phyloP scores from a whole-genome alignment of 805 yeast genomes.

The Candida mattraensis region DNA sequence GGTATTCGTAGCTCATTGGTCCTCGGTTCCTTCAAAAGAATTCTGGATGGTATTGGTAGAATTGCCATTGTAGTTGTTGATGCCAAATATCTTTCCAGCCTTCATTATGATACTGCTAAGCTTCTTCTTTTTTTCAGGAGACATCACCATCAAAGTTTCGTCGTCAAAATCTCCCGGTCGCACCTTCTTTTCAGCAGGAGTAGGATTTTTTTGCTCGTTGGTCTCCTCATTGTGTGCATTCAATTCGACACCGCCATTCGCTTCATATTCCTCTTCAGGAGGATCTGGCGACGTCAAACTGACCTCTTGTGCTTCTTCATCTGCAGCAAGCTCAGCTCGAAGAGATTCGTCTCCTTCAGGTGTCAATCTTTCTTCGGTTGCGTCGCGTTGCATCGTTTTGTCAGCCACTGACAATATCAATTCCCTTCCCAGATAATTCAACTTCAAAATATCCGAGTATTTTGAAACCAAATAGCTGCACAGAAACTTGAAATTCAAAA shows the following conservation, averaged over 20 bases:
- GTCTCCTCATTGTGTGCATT: conserved; percentile 1
- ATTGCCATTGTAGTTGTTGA: conserved; percentile 8
- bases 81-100: conserved; percentile 20
- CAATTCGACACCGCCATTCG: conserved; percentile 1
- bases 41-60: too few species aligned
- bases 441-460: conserved; percentile 16
- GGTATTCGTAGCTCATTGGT: conserved; percentile 1
- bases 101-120: conserved; percentile 19
- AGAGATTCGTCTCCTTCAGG: conserved; percentile 28
- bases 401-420: conserved; percentile 8
- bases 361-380: too few species aligned
- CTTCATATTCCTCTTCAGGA: conserved; percentile 15
- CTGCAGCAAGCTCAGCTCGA: conserved; percentile 4
- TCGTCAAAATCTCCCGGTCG: conserved; percentile 13
- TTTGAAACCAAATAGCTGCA: conserved; percentile 21
- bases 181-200: conserved; percentile 11
- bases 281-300: conserved; percentile 22
- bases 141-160: conserved; percentile 1
- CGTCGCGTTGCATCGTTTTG: conserved; percentile 5
- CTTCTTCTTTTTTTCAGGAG: conserved; percentile 25
- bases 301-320: conserved; percentile 21
- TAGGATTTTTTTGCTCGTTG: conserved; percentile 5
- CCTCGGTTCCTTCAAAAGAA: too few species aligned
- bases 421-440: conserved; percentile 25
- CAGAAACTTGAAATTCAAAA: conserved; percentile 22